Evolutionary conservation across 2,329 filamentous ascomycete genomes (phyloP), one percentile per base, ranked within the genome.

Genomic region (Hymenoscyphus infarciens): DNA sequence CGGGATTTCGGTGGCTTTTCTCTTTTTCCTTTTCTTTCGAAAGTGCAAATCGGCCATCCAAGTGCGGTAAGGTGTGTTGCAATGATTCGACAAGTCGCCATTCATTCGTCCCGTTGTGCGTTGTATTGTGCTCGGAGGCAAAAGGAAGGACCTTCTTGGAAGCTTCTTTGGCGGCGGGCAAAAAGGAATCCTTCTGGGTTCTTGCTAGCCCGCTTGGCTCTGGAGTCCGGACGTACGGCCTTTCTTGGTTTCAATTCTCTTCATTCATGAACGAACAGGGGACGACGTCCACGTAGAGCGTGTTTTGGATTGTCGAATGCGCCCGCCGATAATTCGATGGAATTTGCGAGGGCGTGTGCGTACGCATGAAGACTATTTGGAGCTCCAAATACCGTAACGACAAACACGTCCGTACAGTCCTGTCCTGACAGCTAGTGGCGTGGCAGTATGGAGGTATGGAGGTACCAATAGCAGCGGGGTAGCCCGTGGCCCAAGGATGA

Each of bases 231-330:
- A 25, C 33, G 35, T 39, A 42, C 56, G 56, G 56, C 35, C 56
- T 27, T 57, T 42, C 56, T 57, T 42, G 56, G 56, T 57, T 57
- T 49, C 57, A 59, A 52, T 55, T 52, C 19, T 52, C 3, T 22
- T 52, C 45, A 10, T 52, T 52, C 45, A 38, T 38, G 35, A 38
- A 38, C 35, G 35, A 38, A 38, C 45, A 52, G 45, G 45, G 25
- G 45, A 19, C n/a, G 35, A 27, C 22, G 19, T 52, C 45, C 45
- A 52, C 45, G 45, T 52, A 22, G 45, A 52, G 19, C 19, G 45
- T 52, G 45, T 52, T 52, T 52, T 52, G 45, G 45, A 52, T 27
- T 52, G 19, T 52, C 8, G 45, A 52, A 52, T 52, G 45, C 45
- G 45, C 22, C 19, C 3, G 19, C 25, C 19, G 45, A 52, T 52